Conservation (phyloP, 1,284 basidiomycete species). For the Ustilago bromivora region DNA sequence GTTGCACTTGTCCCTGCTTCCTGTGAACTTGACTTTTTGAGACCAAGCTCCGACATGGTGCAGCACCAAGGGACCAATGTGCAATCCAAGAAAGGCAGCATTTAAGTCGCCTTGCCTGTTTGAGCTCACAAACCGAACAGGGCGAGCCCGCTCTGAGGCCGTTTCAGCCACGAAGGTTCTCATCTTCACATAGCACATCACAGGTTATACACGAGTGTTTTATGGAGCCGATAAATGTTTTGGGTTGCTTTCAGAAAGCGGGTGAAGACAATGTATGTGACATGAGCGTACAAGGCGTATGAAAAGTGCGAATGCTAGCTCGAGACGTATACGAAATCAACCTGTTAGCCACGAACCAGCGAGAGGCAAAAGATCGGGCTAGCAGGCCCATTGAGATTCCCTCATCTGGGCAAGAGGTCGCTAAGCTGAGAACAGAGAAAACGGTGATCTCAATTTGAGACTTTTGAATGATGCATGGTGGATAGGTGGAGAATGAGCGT, state of each 20-base stretch:
- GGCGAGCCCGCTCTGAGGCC: no score
- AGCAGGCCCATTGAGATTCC: slow-evolving; percentile 9
- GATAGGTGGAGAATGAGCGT: slow-evolving; percentile 1
- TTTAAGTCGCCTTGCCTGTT: no score
- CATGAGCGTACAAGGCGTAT: slow-evolving; percentile 22
- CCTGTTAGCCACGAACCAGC: slow-evolving; percentile 18
- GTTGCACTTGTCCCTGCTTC: neutral
- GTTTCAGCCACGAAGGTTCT: neutral
- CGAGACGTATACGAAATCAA: slow-evolving; percentile 32
- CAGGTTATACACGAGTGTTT: neutral
- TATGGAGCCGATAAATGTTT: slow-evolving; percentile 32
- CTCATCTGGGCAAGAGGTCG: slow-evolving; percentile 20
- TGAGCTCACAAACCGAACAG: no score
- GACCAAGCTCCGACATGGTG: neutral
- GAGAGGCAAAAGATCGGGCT: slow-evolving; percentile 9
- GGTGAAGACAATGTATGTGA: slow-evolving; percentile 35
- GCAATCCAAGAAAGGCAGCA: no score
- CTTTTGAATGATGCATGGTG: slow-evolving; percentile 41
- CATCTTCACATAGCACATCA: neutral
- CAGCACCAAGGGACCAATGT: no score
- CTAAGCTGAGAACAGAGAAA: slow-evolving; percentile 21
- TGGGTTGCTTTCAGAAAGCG: slow-evolving; percentile 33
- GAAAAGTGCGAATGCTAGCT: slow-evolving; percentile 25
- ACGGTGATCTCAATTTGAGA: slow-evolving; percentile 27
- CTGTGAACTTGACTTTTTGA: neutral